Conservation (phyloP, 306 rosid species). For the Vigna angularis region DNA sequence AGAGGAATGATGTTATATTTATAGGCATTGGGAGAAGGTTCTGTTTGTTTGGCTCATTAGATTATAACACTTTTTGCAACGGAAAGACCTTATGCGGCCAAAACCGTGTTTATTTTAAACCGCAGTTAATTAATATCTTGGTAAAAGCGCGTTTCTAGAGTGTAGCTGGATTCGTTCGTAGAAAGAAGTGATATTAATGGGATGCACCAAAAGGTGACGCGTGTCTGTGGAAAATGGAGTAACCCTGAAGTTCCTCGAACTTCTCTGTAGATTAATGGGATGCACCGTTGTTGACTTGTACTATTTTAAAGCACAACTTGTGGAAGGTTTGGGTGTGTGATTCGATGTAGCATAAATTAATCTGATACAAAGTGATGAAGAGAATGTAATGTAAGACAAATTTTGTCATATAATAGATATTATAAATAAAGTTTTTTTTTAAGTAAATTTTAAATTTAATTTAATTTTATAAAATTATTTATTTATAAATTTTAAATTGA, state of each 20-base stretch:
- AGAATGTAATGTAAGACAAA: no score
- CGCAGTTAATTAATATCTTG: background rate
- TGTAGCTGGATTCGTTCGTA: background rate
- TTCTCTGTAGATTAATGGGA: background rate
- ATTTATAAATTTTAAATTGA: no score
- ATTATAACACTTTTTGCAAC: background rate
- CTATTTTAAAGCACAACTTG: background rate
- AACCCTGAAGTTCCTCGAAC: background rate
- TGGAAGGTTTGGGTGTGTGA: background rate
- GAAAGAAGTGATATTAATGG: background rate
- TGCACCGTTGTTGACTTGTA: background rate
- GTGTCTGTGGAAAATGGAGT: slow-evolving; percentile 7
- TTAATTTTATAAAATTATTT: no score
- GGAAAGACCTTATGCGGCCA: background rate
- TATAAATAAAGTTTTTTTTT: no score
- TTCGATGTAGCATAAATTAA: no score
- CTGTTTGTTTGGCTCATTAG: background rate
- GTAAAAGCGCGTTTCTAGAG: slow-evolving; percentile 36
- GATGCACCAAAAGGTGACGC: background rate
- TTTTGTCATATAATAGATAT: no score
- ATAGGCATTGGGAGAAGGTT: slow-evolving; percentile 22
- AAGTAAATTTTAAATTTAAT: no score
- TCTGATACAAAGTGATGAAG: no score
- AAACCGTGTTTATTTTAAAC: slow-evolving; percentile 36
- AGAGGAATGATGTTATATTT: slow-evolving; percentile 9